A percentile compares a stretch with the other conserved stretches of the same genome.
phyloP scores from a whole-genome alignment of 306 rosid genomes.

The Begonia peltatifolia region DNA sequence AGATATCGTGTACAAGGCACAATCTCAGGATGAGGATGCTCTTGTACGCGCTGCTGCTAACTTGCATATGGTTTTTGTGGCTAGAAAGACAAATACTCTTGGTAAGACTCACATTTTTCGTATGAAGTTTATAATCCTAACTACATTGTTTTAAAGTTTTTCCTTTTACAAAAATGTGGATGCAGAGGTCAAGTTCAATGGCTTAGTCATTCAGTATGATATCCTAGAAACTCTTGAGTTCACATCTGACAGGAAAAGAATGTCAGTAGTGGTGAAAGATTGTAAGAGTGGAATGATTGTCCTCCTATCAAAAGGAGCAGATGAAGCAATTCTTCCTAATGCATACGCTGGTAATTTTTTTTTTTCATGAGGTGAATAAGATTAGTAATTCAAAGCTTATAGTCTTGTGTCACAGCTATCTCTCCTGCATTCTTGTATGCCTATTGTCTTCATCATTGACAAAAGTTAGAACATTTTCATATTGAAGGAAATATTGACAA shows the following conservation, averaged over 20 bases:
- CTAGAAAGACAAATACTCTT: slow-evolving; percentile 49
- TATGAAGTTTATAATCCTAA: too few species aligned
- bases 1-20: slow-evolving; percentile 80
- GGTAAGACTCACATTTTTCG: slow-evolving; percentile 27
- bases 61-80: slow-evolving; percentile 77
- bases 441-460: too few species aligned
- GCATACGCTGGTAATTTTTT: slow-evolving; percentile 43
- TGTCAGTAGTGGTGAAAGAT: slow-evolving; percentile 84
- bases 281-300: slow-evolving; percentile 76
- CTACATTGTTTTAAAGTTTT: too few species aligned
- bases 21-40: slow-evolving; percentile 99
- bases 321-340: slow-evolving; percentile 83
- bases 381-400: not conserved
- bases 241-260: slow-evolving; percentile 95
- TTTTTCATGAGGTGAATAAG: not conserved
- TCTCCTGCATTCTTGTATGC: too few species aligned
- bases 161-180: slow-evolving; percentile 4
- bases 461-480: too few species aligned
- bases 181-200: slow-evolving; percentile 82
- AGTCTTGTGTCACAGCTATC: too few species aligned
- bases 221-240: slow-evolving; percentile 86
- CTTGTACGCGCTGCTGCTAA: slow-evolving; percentile 85
- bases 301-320: slow-evolving; percentile 91
- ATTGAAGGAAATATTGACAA: too few species aligned
- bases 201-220: slow-evolving; percentile 54